Percentiles rank a stretch among this genome's conserved stretches.
Conservation (phyloP, 2,329 filamentous ascomycete species). For the Diaporthe vexans region DNA sequence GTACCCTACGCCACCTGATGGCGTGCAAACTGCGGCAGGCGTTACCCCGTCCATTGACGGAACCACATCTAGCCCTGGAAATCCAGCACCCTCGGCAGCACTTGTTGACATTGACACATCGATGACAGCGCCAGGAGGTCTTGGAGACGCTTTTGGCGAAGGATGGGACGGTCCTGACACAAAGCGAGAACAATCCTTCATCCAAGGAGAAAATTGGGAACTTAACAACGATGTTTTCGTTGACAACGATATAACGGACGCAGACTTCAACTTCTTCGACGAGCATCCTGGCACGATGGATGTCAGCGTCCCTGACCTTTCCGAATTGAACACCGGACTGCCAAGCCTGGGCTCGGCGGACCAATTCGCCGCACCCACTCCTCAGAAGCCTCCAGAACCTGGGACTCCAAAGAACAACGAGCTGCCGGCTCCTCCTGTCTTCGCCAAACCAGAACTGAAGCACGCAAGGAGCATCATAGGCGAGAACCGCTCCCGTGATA, state of each 20-base stretch:
- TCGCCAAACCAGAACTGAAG: slow-evolving; percentile 71
- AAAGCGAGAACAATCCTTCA: slow-evolving; percentile 62
- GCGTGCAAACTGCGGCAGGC: slow-evolving; percentile 66
- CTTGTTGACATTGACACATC: slow-evolving; percentile 56
- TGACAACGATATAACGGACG: slow-evolving; percentile 83
- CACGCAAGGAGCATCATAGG: slow-evolving; percentile 69
- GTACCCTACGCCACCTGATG: slow-evolving; percentile 81
- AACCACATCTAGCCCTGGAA: slow-evolving; percentile 68
- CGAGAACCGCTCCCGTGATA: slow-evolving; percentile 51
- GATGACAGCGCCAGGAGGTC: slow-evolving; percentile 47
- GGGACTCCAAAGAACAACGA: slow-evolving; percentile 37
- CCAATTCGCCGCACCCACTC: slow-evolving; percentile 43
- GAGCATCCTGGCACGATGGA: slow-evolving; percentile 64
- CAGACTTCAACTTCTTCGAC: slow-evolving; percentile 88
- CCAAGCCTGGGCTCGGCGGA: slow-evolving; percentile 38
- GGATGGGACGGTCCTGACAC: slow-evolving; percentile 58
- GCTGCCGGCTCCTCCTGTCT: slow-evolving; percentile 53
- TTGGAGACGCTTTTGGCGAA: slow-evolving; percentile 51
- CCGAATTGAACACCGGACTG: slow-evolving; percentile 46
- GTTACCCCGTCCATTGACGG: slow-evolving; percentile 71
- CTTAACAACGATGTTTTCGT: slow-evolving; percentile 79
- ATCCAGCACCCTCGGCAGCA: slow-evolving; percentile 51
- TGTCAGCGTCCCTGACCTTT: slow-evolving; percentile 53
- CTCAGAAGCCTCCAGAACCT: slow-evolving; percentile 42
- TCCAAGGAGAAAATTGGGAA: slow-evolving; percentile 72